Evolutionary conservation across 2,329 filamentous ascomycete genomes (phyloP).

Genomic region (Epichloe hybrida): DNA sequence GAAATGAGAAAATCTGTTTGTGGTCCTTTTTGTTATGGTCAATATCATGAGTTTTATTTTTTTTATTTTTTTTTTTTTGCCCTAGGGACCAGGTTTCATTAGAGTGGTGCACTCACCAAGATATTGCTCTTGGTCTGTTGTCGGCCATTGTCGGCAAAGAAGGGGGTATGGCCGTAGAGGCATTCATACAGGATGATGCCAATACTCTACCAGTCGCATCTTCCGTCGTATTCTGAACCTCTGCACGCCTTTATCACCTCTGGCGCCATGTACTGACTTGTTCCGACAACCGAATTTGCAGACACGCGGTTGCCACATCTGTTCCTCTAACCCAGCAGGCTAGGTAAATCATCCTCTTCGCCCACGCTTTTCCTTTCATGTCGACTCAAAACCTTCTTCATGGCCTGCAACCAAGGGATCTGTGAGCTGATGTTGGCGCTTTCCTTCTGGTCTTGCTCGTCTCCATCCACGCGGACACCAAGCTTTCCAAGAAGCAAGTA

Average conservation of each 20-base stretch:
- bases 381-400: constrained; percentile 18
- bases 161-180: constrained; percentile 82
- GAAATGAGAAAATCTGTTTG: constrained; percentile 56
- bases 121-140: constrained; percentile 81
- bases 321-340: constrained; percentile 57
- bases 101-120: constrained; percentile 35
- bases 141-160: constrained; percentile 64
- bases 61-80: too few species aligned
- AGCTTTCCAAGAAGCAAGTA: constrained; percentile 67
- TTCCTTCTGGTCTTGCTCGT: constrained; percentile 53
- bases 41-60: not conserved
- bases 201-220: constrained; percentile 96
- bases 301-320: constrained; percentile 53
- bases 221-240: constrained; percentile 57
- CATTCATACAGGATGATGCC: constrained; percentile 93
- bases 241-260: constrained; percentile 58
- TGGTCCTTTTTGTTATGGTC: constrained; percentile 41
- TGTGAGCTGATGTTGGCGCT: constrained; percentile 22
- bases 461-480: constrained; percentile 59
- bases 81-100: too few species aligned
- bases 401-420: constrained; percentile 18
- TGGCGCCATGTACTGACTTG: constrained; percentile 96
- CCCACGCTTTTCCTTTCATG: constrained; percentile 19
- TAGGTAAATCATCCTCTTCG: constrained; percentile 16
- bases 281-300: constrained; percentile 80